These are phyloP conservation scores for Magnaporthiopsis rhizophila DNA, from an alignment of 2,329 filamentous ascomycete genomes.

Conservation along the genomic window DNA sequence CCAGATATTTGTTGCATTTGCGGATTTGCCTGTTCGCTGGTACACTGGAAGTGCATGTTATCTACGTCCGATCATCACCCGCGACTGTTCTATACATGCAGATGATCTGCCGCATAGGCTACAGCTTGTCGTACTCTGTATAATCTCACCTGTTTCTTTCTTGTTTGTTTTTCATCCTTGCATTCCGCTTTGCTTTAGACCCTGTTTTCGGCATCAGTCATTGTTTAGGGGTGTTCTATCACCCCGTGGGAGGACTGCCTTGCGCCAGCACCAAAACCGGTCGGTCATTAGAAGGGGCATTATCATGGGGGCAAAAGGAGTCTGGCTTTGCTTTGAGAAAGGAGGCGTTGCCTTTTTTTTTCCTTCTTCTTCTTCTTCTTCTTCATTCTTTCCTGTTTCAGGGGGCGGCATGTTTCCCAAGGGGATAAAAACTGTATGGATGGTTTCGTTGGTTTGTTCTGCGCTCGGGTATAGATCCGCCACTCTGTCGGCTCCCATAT, in stretches of 20 bases:
- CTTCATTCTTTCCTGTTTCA: neutral
- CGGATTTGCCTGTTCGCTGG: neutral
- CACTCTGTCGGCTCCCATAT: no score
- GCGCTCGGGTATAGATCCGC: neutral
- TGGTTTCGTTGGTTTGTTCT: neutral
- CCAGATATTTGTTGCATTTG: neutral
- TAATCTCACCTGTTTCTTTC: neutral
- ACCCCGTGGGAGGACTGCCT: neutral
- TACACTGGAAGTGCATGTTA: neutral
- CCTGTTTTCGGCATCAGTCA: neutral
- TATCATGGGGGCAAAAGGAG: neutral
- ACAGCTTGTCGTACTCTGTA: neutral
- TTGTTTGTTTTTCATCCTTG: neutral
- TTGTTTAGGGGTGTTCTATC: neutral
- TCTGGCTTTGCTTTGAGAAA: neutral
- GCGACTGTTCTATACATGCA: neutral
- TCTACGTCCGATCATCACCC: neutral
- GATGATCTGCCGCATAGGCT: neutral
- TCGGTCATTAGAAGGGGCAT: neutral
- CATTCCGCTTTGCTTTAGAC: constrained; percentile 1
- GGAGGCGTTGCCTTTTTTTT: neutral
- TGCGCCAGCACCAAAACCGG: neutral
- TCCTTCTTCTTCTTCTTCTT: no score
- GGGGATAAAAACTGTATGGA: neutral
- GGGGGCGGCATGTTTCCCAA: neutral